Base-by-base conservation (phyloP, 371 early-diverging fungal genomes). In the Parasitella parasitica region DNA sequence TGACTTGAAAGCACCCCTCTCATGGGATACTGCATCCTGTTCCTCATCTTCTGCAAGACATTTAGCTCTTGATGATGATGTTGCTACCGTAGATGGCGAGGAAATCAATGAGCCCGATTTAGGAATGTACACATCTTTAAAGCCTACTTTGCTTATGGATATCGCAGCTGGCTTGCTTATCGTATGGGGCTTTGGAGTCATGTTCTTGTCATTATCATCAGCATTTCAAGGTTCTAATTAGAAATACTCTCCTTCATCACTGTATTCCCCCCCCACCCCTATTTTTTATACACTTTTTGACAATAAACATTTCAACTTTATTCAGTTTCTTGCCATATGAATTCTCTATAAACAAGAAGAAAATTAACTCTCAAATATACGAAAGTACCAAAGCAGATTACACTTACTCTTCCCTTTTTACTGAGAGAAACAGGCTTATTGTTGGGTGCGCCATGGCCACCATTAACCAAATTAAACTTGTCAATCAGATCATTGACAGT, bases 401-500 rank as follows among this genome's bases (percentile, higher is more conserved):
- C 26, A 55, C 60, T 66, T 67, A 64, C 68, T 63, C 67, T 63
- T 38, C 67, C 70, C 36, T 70, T 73, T 49, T 64, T 67, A 6
- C 28, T 53, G 5, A 50, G 27, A 15, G 61, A 41, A 3, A 61
- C 39, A 13, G 61, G 50, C n/a, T 70, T 62, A 15, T 54, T 53
- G 24, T 49, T 37, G 54, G 36, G 18, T 22, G 67, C 13, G 9
- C 59, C 56, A 46, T 64, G 60, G 12, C 61, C 59, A 6, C 73
- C 73, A 57, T 76, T 68, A 1, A 71, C 71, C 22, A 81, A 53
- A 62, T 78, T 81, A 54, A 78, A 75, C 54, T 81, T 81, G 57
- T 81, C 82, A 7, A 78, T 57, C 4, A 81, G 61, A 71, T 93
- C 91, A 66, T 89, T 88, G 58, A 93, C 75, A 6, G 72, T 71